Percentiles rank a stretch among this genome's conserved stretches.
phyloP scores from a whole-genome alignment of 192 early-diverging fungal species.

The Thamnidium elegans region DNA sequence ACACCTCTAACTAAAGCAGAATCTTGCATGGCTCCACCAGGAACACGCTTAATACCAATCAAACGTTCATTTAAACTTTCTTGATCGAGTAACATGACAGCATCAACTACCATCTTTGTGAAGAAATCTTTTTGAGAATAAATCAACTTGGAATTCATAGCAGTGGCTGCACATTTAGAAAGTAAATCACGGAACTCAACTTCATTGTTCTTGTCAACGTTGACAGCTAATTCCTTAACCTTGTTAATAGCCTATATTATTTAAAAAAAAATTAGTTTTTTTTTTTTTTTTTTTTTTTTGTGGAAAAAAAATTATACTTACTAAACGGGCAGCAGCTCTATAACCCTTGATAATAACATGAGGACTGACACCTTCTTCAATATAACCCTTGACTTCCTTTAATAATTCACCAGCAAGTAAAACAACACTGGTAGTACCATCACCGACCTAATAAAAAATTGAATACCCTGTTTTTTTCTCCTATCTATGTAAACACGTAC shows the following conservation, averaged over 20 bases:
- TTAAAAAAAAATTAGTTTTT: not conserved
- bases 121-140: constrained; percentile 97
- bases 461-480: not conserved
- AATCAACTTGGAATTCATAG: constrained; percentile 98
- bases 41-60: constrained; percentile 98
- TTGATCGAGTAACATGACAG: constrained; percentile 93
- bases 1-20: constrained; percentile 95
- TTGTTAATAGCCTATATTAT: constrained; percentile 74
- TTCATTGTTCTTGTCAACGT: constrained; percentile 77
- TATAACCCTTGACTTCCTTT: constrained; percentile 88
- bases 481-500: constrained; percentile 27
- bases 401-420: constrained; percentile 95
- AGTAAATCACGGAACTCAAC: constrained; percentile 84
- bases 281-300: too few species aligned
- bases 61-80: constrained; percentile 92
- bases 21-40: constrained; percentile 98
- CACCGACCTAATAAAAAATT: constrained; percentile 67
- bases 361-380: constrained; percentile 94
- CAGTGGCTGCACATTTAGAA: constrained; percentile 95
- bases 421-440: constrained; percentile 97
- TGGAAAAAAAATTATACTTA: constrained; percentile 23
- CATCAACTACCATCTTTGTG: constrained; percentile 97
- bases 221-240: constrained; percentile 89
- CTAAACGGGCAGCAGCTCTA: constrained; percentile 85
- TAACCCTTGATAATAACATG: constrained; percentile 95